Evolutionary conservation across 768 basidiomycete genomes (phyloP).

Genomic region (Tricholoma sp.): DNA sequence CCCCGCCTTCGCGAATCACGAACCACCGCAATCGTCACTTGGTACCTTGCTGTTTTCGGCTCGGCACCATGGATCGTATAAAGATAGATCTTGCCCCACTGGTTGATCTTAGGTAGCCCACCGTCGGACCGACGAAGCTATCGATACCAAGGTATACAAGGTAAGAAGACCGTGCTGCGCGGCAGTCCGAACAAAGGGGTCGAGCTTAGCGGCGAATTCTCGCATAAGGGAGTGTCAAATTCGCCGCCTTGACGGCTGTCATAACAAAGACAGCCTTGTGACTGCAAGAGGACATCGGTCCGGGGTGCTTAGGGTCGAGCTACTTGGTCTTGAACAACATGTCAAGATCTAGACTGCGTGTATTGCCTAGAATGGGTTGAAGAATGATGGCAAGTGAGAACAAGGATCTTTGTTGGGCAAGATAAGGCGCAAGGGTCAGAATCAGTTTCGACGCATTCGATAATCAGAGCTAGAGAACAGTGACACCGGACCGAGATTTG

Average conservation of each 20-base stretch:
- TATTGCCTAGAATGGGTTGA: too few relatives aligned
- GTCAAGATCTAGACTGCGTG: too few relatives aligned
- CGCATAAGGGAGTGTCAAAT: background rate
- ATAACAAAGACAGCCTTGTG: background rate
- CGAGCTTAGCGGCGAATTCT: background rate
- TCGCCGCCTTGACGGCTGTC: background rate
- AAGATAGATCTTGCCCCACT: background rate
- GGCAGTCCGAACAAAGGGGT: background rate
- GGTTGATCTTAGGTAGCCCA: background rate
- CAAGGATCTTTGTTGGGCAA: too few relatives aligned
- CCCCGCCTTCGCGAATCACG: too few relatives aligned
- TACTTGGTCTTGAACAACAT: background rate
- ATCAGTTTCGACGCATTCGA: too few relatives aligned
- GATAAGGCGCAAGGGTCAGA: too few relatives aligned
- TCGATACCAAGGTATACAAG: background rate
- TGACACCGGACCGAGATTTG: too few relatives aligned
- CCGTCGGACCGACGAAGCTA: background rate
- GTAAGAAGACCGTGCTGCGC: background rate
- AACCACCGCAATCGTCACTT: too few relatives aligned
- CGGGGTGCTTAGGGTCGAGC: background rate
- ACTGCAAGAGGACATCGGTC: background rate
- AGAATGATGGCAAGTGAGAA: too few relatives aligned
- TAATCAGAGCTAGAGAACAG: too few relatives aligned
- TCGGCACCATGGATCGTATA: too few relatives aligned
- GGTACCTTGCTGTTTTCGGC: too few relatives aligned